Evolutionary conservation across 208 protist species (phyloP).

Genomic region (Sergeia podlipaevii): DNA sequence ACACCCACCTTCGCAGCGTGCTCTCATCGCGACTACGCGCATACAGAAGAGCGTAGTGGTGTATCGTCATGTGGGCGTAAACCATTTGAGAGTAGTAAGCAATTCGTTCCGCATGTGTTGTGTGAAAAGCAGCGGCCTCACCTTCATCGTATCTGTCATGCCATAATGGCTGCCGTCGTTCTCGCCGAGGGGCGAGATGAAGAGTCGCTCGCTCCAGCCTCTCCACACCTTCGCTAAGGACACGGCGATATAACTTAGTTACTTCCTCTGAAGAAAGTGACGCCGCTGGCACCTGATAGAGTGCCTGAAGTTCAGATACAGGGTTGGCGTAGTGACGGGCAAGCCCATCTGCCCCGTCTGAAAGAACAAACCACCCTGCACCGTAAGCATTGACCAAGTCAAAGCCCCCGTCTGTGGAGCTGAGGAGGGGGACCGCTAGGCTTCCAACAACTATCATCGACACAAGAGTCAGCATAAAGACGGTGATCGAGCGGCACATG

Average conservation of each 20-base stretch:
- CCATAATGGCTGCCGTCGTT: neutral
- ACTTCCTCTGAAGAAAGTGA: conserved; percentile 32
- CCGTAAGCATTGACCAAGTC: too few species aligned
- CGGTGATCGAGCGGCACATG: too few species aligned
- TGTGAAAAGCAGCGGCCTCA: neutral
- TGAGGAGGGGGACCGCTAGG: too few species aligned
- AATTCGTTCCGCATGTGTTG: conserved; percentile 19
- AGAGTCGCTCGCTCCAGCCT: conserved; percentile 59
- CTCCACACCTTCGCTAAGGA: conserved; percentile 63
- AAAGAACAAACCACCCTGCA: too few species aligned
- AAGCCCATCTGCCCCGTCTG: conserved; percentile 27
- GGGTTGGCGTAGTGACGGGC: conserved; percentile 52
- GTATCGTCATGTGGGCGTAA: conserved; percentile 41
- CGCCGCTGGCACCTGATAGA: conserved; percentile 46
- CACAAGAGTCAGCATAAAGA: too few species aligned
- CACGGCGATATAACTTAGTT: conserved; percentile 43
- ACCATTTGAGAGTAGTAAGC: conserved; percentile 55
- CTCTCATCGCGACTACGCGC: conserved; percentile 61
- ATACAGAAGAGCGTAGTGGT: conserved; percentile 49
- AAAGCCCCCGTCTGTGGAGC: too few species aligned
- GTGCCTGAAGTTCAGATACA: conserved; percentile 56
- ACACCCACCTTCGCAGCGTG: conserved; percentile 28
- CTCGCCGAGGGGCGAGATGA: conserved; percentile 32
- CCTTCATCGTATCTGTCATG: too few species aligned
- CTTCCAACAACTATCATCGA: too few species aligned